phyloP scores from a whole-genome alignment of 1,284 basidiomycete genomes.

The Tylopilus sp. region DNA sequence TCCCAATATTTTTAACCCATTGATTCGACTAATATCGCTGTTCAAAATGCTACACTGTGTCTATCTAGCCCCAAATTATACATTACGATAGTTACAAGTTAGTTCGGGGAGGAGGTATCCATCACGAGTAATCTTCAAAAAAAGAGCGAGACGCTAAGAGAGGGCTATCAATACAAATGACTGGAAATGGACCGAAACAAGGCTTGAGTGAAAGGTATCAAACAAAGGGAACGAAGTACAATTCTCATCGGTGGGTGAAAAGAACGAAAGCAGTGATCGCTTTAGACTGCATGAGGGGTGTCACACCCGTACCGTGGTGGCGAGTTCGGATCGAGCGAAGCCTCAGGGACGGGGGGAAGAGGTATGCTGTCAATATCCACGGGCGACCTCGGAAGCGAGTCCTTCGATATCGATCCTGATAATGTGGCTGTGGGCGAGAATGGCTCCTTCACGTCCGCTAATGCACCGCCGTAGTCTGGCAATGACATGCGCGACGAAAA shows the following conservation, averaged over 20 bases:
- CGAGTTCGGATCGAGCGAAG: constrained; percentile 7
- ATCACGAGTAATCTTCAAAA: neutral
- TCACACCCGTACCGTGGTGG: constrained; percentile 24
- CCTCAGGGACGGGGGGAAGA: constrained; percentile 21
- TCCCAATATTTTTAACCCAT: too few species aligned
- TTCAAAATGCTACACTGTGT: constrained; percentile 21
- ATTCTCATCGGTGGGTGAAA: neutral
- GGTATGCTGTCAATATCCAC: constrained; percentile 17
- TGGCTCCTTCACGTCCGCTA: constrained; percentile 34
- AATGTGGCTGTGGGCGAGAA: constrained; percentile 25
- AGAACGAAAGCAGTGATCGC: neutral
- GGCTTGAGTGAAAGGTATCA: neutral
- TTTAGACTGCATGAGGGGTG: constrained; percentile 16
- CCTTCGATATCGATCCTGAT: constrained; percentile 27
- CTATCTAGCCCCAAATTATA: constrained; percentile 18
- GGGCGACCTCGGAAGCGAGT: constrained; percentile 27
- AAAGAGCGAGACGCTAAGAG: neutral
- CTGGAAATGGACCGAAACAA: neutral
- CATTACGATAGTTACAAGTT: constrained; percentile 26
- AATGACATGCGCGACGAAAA: constrained; percentile 44
- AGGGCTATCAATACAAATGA: constrained; percentile 29
- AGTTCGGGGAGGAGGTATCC: constrained; percentile 19
- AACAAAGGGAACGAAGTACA: neutral
- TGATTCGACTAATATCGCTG: neutral
- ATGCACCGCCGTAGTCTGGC: constrained; percentile 37